These are phyloP conservation scores for Pythium sp. DNA, from an alignment of 352 stramenopile species.

Conservation along the genomic window DNA sequence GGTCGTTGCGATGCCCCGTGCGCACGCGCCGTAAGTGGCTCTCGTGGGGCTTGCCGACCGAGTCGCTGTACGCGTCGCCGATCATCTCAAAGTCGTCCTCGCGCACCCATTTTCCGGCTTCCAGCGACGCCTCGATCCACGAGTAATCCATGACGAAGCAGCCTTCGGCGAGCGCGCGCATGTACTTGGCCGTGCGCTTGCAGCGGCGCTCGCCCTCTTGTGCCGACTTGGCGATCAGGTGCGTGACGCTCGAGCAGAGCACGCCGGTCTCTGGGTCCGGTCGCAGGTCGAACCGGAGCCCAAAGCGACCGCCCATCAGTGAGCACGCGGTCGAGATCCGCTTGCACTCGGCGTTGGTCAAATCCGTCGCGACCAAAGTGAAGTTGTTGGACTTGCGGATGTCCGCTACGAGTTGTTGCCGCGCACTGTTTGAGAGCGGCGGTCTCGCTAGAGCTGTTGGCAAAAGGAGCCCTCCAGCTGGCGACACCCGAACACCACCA, in stretches of 20 bases:
- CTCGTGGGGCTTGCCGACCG: constrained; percentile 65
- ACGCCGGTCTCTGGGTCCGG: constrained; percentile 36
- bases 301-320: constrained; percentile 64
- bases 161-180: constrained; percentile 75
- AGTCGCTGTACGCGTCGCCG: constrained; percentile 79
- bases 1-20: constrained; percentile 61
- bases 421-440: constrained; percentile 12
- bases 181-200: constrained; percentile 85
- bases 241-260: constrained; percentile 61
- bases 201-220: constrained; percentile 39
- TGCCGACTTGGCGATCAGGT: constrained; percentile 72
- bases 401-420: constrained; percentile 10
- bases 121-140: constrained; percentile 70
- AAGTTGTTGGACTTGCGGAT: constrained; percentile 22
- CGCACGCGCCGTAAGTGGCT: constrained; percentile 43
- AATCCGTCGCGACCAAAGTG: constrained; percentile 63
- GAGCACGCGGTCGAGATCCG: constrained; percentile 53
- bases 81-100: constrained; percentile 75
- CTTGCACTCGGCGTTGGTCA: constrained; percentile 54
- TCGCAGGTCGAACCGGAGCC: constrained; percentile 67
- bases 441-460: not conserved
- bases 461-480: constrained; percentile 10
- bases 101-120: constrained; percentile 56
- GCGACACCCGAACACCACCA: not conserved
- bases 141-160: constrained; percentile 72